Conservation (phyloP, 306 rosid species). For the Ceratonia siliqua region DNA sequence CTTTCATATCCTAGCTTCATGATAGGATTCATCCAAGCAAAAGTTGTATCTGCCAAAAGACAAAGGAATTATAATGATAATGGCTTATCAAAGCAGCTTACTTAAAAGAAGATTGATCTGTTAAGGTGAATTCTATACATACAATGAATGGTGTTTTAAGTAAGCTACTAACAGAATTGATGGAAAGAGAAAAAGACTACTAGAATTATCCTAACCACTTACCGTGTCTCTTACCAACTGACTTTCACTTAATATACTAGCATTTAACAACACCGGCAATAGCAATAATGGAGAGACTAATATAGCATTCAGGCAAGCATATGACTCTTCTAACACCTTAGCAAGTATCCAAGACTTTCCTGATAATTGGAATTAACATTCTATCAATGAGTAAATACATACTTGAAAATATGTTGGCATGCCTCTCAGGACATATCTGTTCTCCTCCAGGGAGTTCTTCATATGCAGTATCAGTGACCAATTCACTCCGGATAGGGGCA, state of each 20-base stretch:
- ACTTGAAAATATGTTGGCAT: conserved; percentile 69
- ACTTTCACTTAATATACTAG: conserved; percentile 21
- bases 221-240: neutral
- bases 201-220: neutral
- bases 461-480: conserved; percentile 62
- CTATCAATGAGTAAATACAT: conserved; percentile 37
- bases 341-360: conserved; percentile 8
- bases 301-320: conserved; percentile 22
- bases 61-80: conserved; percentile 27
- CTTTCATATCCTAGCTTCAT: conserved; percentile 80
- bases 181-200: neutral
- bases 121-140: conserved; percentile 1
- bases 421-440: conserved; percentile 80
- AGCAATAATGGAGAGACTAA: neutral
- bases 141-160: conserved; percentile 1
- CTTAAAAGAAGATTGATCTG: conserved; percentile 14
- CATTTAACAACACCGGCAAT: conserved; percentile 1
- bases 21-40: conserved; percentile 84
- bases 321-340: neutral
- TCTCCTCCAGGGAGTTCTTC: conserved; percentile 91
- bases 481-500: conserved; percentile 61
- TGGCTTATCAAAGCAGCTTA: conserved; percentile 25
- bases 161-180: conserved; percentile 15
- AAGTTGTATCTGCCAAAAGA: conserved; percentile 51
- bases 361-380: conserved; percentile 14